These are phyloP conservation scores for Penicillium pancosmium DNA, from an alignment of 495 filamentous ascomycete genomes.

Conservation along the genomic window DNA sequence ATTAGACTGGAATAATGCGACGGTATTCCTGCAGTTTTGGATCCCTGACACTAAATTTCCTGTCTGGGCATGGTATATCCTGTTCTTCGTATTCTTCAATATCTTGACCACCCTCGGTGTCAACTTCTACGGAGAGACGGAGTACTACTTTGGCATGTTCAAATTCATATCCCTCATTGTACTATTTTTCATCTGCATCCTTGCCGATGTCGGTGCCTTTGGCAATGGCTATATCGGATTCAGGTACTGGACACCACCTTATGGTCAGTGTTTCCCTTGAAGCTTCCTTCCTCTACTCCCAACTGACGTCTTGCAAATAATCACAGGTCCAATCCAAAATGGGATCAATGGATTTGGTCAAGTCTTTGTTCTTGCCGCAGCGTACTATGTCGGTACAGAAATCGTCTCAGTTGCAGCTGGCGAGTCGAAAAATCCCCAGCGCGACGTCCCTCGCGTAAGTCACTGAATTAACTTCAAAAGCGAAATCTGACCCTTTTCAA, in stretches of 20 bases:
- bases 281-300: too few species aligned
- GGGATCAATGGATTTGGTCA: neutral
- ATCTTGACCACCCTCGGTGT: constrained; percentile 2
- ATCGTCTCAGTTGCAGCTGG: constrained; percentile 11
- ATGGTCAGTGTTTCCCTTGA: neutral
- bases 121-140: constrained; percentile 7
- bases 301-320: neutral
- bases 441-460: constrained; percentile 2
- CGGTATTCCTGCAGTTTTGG: neutral
- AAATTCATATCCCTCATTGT: constrained; percentile 4
- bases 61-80: neutral
- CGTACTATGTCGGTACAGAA: constrained; percentile 11
- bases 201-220: neutral
- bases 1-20: neutral
- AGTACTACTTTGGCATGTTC: constrained; percentile 12
- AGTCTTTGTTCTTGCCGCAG: constrained; percentile 6
- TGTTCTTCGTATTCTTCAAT: neutral
- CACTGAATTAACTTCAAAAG: neutral
- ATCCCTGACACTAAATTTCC: neutral
- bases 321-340: neutral
- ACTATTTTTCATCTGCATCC: constrained; percentile 5
- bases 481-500: neutral
- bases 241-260: neutral
- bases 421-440: constrained; percentile 8
- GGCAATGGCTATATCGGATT: neutral